Percentiles rank a stretch among this genome's conserved stretches.
phyloP scores from a whole-genome alignment of 2,329 filamentous ascomycete genomes.

The Ceratocystis smalleyi region DNA sequence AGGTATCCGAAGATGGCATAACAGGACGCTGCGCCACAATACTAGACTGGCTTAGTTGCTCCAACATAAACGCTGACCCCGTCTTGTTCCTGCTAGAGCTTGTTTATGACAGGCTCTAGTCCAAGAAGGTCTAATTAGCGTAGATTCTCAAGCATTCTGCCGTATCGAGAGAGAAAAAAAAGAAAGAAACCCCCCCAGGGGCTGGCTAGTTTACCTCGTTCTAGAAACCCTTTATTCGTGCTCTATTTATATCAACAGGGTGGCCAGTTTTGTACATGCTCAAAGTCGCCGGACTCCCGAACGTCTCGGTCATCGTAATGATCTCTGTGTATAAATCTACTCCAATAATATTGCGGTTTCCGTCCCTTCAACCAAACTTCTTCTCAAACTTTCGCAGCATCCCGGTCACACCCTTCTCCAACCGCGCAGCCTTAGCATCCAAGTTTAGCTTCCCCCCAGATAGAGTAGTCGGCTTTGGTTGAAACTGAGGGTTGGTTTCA shows the following conservation, averaged over 20 bases:
- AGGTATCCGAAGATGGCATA: not conserved
- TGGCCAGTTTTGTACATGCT: no score
- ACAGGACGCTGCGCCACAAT: not conserved
- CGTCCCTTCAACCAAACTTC: conserved; percentile 39
- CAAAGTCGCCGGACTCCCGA: no score
- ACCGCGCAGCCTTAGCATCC: conserved; percentile 47
- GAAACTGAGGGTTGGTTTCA: not conserved
- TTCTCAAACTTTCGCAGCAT: conserved; percentile 69
- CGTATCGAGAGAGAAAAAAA: no score
- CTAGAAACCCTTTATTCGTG: not conserved
- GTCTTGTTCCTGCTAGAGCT: no score
- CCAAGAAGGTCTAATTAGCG: no score
- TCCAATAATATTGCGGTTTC: not conserved
- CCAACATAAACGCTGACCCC: not conserved
- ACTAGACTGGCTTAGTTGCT: not conserved
- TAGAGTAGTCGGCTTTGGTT: not conserved
- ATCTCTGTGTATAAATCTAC: not conserved
- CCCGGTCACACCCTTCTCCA: conserved; percentile 55
- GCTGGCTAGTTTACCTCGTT: not conserved
- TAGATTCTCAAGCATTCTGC: no score
- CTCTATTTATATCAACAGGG: not conserved
- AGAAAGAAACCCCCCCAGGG: not conserved
- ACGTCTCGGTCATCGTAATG: no score
- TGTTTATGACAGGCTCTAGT: no score
- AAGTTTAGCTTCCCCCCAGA: conserved; percentile 32